Evolutionary conservation across 441 rosid species (phyloP).

Genomic region (Dalechampia spathulata): DNA sequence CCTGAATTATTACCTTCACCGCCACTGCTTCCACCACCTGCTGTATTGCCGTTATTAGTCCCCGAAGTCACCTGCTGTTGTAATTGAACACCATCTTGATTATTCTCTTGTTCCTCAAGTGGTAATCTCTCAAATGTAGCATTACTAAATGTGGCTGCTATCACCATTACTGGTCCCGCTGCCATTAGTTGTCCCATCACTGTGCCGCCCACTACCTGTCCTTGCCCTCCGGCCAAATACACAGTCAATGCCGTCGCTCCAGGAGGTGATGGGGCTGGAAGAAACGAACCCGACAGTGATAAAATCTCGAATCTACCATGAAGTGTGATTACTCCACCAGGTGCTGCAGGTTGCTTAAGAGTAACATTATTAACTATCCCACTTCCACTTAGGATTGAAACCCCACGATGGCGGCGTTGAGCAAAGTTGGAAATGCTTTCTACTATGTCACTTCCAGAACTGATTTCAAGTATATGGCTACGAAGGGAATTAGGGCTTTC

Average conservation of each 20-base stretch:
- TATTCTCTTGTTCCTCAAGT: too few species aligned
- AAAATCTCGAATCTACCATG: conserved; percentile 85
- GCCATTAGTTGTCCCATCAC: conserved; percentile 62
- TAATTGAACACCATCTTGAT: conserved; percentile 44
- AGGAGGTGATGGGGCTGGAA: conserved; percentile 68
- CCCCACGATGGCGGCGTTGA: conserved; percentile 64
- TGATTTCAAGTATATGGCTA: conserved; percentile 79
- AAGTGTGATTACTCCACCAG: conserved; percentile 58
- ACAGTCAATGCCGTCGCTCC: conserved; percentile 72
- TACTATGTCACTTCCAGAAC: conserved; percentile 60
- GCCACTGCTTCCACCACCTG: too few species aligned
- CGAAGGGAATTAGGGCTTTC: conserved; percentile 85
- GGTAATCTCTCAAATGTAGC: conserved; percentile 84
- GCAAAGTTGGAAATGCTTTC: conserved; percentile 61
- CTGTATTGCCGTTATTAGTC: not conserved
- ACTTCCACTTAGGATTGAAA: conserved; percentile 69
- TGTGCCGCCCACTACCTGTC: conserved; percentile 79
- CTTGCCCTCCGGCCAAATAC: conserved; percentile 82
- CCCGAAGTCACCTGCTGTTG: conserved; percentile 10
- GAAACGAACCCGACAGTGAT: conserved; percentile 66
- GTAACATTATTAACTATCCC: conserved; percentile 73
- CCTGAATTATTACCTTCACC: too few species aligned
- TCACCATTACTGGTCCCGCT: conserved; percentile 77
- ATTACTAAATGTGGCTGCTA: conserved; percentile 81
- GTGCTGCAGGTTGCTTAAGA: conserved; percentile 68